These are phyloP conservation scores for Funneliformis mosseae DNA, from an alignment of 192 early-diverging fungal species.

Conservation along the genomic window DNA sequence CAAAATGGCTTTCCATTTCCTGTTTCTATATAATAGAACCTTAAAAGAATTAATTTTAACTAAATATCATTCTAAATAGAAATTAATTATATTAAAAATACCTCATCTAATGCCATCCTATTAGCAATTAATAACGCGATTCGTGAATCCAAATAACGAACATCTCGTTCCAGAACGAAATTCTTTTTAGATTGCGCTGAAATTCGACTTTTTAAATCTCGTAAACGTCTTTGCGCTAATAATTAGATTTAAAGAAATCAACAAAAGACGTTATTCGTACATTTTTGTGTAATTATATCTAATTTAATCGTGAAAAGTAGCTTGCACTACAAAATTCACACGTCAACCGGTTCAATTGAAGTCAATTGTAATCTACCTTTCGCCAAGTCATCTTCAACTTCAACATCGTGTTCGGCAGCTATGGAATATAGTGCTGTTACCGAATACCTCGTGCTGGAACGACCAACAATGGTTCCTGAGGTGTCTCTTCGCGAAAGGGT, in stretches of 20 bases:
- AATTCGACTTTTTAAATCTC: conserved; percentile 85
- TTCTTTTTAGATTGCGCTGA: conserved; percentile 94
- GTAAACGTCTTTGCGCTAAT: conserved; percentile 77
- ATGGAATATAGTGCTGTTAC: conserved; percentile 75
- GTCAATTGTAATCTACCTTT: conserved; percentile 61
- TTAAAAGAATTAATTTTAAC: neutral
- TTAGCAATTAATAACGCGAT: conserved; percentile 93
- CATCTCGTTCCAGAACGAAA: conserved; percentile 91
- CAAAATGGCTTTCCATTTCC: conserved; percentile 71
- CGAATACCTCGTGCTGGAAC: conserved; percentile 70
- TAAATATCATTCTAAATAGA: neutral
- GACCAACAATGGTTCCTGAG: conserved; percentile 45
- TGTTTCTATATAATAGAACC: conserved; percentile 55
- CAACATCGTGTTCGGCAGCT: conserved; percentile 89
- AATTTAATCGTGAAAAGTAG: neutral
- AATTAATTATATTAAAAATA: conserved; percentile 35
- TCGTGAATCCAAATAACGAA: conserved; percentile 86
- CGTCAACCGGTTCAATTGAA: neutral
- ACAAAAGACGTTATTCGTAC: neutral
- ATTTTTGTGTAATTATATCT: neutral
- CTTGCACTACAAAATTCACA: neutral
- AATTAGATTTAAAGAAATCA: neutral
- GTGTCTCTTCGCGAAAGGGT: neutral
- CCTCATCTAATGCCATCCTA: conserved; percentile 90
- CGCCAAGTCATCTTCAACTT: conserved; percentile 92